Evolutionary conservation across 192 early-diverging fungal species (phyloP), one percentile per base, ranked within the genome.

Genomic region (Umbelopsis isabellina): DNA sequence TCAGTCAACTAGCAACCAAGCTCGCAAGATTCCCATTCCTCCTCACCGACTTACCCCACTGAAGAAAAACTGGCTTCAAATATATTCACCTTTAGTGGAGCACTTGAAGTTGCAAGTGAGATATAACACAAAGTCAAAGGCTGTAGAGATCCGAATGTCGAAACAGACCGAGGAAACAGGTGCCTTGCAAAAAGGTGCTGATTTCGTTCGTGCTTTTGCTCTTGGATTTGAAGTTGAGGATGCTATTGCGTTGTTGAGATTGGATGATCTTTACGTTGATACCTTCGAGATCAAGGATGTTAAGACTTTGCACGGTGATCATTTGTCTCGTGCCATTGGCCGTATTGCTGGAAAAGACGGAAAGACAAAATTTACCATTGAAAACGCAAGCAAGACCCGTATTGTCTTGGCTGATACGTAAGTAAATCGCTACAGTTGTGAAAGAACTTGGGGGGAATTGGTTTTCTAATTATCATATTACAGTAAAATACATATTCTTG

Each of bases 231-330:
- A 97, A 49, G 83, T 97, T 46, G 93, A 93, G 81, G 97, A 99
- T 73, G 91, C 96, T 21, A 82, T 97, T 74, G 95, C 97, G 1
- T 87, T 99, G 45, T 77, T 99, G 67, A 91, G 97, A 69, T 83
- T 99, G 82, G 97, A 99, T 73, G 97, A 99, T 72, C 81, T 99
- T 72, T 99, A 91, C 79, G 74, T 99, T 76, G 97, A 99, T 74
- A 88, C 93, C 7, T 99, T 99, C 80, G 96, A 98, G 69, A 92
- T 97, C 82, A 98, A 98, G 85, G 97, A 99, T 80, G 88, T 99
- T 33, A 96, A 97, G 84, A 97, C 94, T 7, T 79, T 99, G 47
- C 87, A 89, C 46, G 96, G 96, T 27, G 97, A 99, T 78, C 95
- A 99, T 80, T 81, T 99, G 80, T 92, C 94, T 21, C 90, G 97